These are phyloP conservation scores for Malassezia equina DNA, from an alignment of 1,284 basidiomycete species.

Conservation along the genomic window DNA sequence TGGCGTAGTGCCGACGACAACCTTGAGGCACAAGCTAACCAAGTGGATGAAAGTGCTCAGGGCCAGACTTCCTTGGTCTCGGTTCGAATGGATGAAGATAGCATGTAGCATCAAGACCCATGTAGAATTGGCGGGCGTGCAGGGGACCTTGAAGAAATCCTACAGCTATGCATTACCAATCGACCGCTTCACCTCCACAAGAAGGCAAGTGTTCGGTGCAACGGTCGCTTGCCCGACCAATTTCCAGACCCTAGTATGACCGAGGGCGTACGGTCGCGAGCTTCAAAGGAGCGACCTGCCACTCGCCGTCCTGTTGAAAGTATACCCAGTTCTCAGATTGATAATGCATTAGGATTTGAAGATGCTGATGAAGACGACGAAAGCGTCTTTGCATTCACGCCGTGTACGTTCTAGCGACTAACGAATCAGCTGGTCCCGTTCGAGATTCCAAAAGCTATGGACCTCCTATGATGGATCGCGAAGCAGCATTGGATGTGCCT, in stretches of 20 bases:
- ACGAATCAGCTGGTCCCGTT: neutral
- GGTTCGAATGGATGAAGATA: neutral
- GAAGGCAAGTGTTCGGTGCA: neutral
- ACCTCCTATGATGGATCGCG: neutral
- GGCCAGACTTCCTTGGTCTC: neutral
- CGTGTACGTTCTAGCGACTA: constrained; percentile 20
- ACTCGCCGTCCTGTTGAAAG: neutral
- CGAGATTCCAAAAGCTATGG: neutral
- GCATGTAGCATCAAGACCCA: neutral
- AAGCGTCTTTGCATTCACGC: constrained; percentile 44
- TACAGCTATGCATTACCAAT: too few relatives aligned
- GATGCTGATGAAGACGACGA: constrained; percentile 38
- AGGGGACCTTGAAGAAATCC: neutral
- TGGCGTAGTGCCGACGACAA: constrained; percentile 1
- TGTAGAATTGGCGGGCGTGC: neutral
- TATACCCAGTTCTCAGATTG: neutral
- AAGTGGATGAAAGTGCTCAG: neutral
- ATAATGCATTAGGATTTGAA: neutral
- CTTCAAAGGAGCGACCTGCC: neutral
- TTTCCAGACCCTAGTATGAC: neutral
- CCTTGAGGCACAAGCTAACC: neutral
- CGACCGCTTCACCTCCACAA: too few relatives aligned
- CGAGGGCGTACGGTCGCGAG: neutral
- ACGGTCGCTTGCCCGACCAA: neutral
- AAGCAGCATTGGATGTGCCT: constrained; percentile 1